Conservation (phyloP, 352 stramenopile species). For the Lagenidium sp. region DNA sequence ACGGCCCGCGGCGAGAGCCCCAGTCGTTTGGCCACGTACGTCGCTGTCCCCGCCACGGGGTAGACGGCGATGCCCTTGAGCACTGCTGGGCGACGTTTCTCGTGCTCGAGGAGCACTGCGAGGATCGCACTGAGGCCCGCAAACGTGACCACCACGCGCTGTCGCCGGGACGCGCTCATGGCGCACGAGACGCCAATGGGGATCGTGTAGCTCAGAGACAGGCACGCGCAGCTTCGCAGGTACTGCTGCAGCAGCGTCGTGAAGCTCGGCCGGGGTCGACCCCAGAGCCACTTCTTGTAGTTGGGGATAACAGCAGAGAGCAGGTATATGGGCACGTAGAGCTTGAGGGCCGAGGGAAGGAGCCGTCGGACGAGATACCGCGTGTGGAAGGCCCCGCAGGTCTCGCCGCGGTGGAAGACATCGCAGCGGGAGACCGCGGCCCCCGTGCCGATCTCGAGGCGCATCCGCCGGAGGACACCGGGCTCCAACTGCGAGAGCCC, state of each 20-base stretch:
- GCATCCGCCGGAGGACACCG: constrained; percentile 35
- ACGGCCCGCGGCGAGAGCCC: constrained; percentile 8
- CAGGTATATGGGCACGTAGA: constrained; percentile 65
- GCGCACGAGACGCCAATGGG: constrained; percentile 42
- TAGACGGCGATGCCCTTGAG: constrained; percentile 55
- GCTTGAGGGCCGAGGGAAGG: constrained; percentile 23
- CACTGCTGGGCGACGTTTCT: constrained; percentile 36
- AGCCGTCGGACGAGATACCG: constrained; percentile 28
- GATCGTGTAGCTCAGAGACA: constrained; percentile 56
- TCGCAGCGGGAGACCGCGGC: constrained; percentile 35
- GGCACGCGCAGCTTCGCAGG: constrained; percentile 39
- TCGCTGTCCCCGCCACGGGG: constrained; percentile 23
- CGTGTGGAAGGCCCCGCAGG: constrained; percentile 36
- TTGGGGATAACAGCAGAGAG: constrained; percentile 36
- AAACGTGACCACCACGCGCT: constrained; percentile 22
- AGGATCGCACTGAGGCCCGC: constrained; percentile 32
- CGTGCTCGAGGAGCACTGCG: constrained; percentile 37
- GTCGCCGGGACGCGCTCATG: constrained; percentile 16
- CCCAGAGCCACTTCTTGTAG: constrained; percentile 56
- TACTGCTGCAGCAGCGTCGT: constrained; percentile 28
- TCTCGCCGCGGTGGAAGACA: constrained; percentile 39
- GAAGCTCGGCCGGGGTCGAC: constrained; percentile 33
- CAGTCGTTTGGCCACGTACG: constrained; percentile 11
- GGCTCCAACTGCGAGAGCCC: constrained; percentile 27
- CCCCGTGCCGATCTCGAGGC: constrained; percentile 33